Conservation (phyloP, 805 yeast genomes). For the Cyberlindnera americana region DNA sequence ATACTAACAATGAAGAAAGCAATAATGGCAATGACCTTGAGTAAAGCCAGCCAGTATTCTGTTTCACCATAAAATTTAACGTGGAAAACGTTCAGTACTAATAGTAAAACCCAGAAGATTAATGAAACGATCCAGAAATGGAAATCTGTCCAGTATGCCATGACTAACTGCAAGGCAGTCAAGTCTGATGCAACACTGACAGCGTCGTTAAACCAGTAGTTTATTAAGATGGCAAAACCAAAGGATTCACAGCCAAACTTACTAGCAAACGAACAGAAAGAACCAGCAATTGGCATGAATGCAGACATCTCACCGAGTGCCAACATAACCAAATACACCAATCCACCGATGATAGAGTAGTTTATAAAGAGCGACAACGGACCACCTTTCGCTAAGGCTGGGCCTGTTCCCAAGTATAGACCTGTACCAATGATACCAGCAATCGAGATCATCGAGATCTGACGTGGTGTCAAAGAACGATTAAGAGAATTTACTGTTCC, state of each 20-base stretch:
- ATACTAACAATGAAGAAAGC: slow-evolving; percentile 57
- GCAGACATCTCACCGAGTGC: slow-evolving; percentile 61
- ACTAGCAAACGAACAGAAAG: slow-evolving; percentile 51
- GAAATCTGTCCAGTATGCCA: slow-evolving; percentile 48
- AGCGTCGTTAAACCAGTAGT: slow-evolving; percentile 34
- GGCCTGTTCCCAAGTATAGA: slow-evolving; percentile 51
- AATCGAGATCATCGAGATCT: slow-evolving; percentile 71
- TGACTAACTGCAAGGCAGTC: slow-evolving; percentile 56
- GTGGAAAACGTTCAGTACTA: slow-evolving; percentile 46
- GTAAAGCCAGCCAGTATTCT: slow-evolving; percentile 59
- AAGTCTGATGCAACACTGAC: slow-evolving; percentile 51
- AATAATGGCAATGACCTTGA: slow-evolving; percentile 58
- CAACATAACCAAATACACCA: slow-evolving; percentile 53
- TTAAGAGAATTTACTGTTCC: slow-evolving; percentile 24
- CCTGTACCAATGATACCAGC: slow-evolving; percentile 86
- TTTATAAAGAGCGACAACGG: slow-evolving; percentile 31
- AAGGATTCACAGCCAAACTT: slow-evolving; percentile 48
- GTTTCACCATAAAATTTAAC: slow-evolving; percentile 57
- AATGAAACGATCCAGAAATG: slow-evolving; percentile 51
- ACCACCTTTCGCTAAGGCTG: slow-evolving; percentile 41
- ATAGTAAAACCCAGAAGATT: slow-evolving; percentile 47
- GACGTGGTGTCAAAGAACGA: slow-evolving; percentile 38
- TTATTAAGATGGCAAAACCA: slow-evolving; percentile 39
- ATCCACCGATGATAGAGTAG: slow-evolving; percentile 45
- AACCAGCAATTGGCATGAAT: slow-evolving; percentile 54